Base-by-base conservation (phyloP, 2,329 filamentous ascomycete species). In the Endoconidiophora polonica region DNA sequence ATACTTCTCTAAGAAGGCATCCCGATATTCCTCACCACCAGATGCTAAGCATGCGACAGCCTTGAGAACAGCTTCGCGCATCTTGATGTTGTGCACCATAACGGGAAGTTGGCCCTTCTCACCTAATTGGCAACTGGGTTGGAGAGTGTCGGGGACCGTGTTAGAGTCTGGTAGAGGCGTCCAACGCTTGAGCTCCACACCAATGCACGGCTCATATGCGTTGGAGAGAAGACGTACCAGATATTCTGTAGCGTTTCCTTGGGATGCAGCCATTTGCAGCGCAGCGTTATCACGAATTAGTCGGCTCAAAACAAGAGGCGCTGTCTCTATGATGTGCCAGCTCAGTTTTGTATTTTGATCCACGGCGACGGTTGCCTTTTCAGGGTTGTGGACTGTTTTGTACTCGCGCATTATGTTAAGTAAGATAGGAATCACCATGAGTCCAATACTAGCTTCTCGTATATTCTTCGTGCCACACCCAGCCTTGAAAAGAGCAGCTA, bases 11-110 rank as follows among this genome's bases (percentile, higher is more conserved):
- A 91, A 83, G 44, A 96, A 75, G 0, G 75, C 73, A 60, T 93
- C 94, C 41, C 88, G 75, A 59, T 90, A 86, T 22, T 83, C 77
- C 57, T 96, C 87, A 58, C 87, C 86, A 57, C 82, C 81, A 2
- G 84, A 77, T 1, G 84, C 78, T 46, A 96, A 69, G 2, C 86
- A 82, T n/a, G 84, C 84, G 50, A 96, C 68, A 1, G 86, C 87
- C 58, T 81, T 80, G 16, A 96, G 66, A 1, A 80, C 76, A 46
- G 76, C 81, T 62, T 90, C 83, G 49, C 91, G 77, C 56, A 87
- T 74, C 57, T 73, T 81, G 63, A 88, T 79, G 22, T 80, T 77
- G 62, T 94, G 86, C 56, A 63, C 77, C 59, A 71, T 73, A 58
- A 64, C 62, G 2, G 76, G 71, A 23, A 79, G 70, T 52, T 79